Percentiles rank a stretch among this genome's conserved stretches.
Conservation (phyloP, 345 rosid genomes). For the Pugionium dolabratum region DNA sequence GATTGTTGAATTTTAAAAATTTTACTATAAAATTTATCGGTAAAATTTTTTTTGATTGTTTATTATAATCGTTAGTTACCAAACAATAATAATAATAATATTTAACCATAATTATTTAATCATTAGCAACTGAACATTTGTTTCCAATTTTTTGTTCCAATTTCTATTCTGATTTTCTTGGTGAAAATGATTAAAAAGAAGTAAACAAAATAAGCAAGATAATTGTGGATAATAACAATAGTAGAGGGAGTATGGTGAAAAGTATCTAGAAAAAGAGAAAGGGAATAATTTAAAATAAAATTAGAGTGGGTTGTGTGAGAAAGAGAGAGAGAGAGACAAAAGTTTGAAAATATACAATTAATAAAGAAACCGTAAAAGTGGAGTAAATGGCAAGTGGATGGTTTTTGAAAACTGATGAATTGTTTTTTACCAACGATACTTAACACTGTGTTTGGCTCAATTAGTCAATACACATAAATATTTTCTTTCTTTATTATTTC, state of each 20-base stretch:
- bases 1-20: no score
- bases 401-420: slow-evolving; percentile 28
- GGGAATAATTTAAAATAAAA: not conserved
- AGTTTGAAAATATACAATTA: slow-evolving; percentile 28
- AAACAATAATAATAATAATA: no score
- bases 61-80: no score
- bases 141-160: not conserved
- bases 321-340: slow-evolving; percentile 13
- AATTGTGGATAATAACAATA: not conserved
- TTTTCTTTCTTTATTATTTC: not conserved
- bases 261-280: slow-evolving; percentile 2
- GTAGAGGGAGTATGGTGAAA: slow-evolving; percentile 1
- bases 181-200: not conserved
- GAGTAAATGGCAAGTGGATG: slow-evolving; percentile 39
- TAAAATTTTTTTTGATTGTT: no score
- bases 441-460: slow-evolving; percentile 3
- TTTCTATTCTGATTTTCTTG: not conserved
- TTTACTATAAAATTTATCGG: no score
- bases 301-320: not conserved
- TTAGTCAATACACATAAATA: not conserved
- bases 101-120: no score
- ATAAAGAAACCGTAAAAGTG: slow-evolving; percentile 37
- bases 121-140: no score
- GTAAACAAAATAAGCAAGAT: not conserved
- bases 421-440: slow-evolving; percentile 22